Base-by-base conservation (phyloP, 352 stramenopile species). In the Phytophthora citricola region DNA sequence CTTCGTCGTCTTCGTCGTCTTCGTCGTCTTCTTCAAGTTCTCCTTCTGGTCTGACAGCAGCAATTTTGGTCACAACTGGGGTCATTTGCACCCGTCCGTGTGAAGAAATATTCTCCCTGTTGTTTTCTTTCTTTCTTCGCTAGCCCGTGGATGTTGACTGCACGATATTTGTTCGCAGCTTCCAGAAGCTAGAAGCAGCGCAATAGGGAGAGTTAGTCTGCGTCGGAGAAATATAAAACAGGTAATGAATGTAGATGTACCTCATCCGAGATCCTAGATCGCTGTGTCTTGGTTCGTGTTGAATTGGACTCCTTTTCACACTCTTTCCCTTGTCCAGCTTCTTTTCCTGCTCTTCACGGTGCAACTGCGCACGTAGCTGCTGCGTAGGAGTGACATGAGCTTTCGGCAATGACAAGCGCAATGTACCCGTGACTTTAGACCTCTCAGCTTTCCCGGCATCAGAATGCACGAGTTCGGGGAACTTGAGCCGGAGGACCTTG, bases 401-500 rank as follows among this genome's bases (percentile, higher is more conserved):
- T 51, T 90, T 90, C 1, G 81, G 79, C 9, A 90, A 52, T 11
- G 74, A 86, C 31, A 90, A 63, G n/a, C 71, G 64, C 6, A 90
- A 57, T 11, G 77, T 80, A 0, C 81, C 81, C 1, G 73, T 86
- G 8, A 77, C 58, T 49, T 86, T 87, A 1, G 81, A 89, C 4
- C 81, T 65, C 59, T 87, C 71, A 5, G 81, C 81, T 55, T 75
- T 86, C 15, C 81, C 81, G 3, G 71, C 58, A 38, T 87, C 77
- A 1, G 76, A 88, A 48, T 84, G 71, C 61, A 89, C 78, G 4
- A 85, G 66, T 29, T 89, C 82, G 4, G 78, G 79, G 36, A 89
- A 88, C 26, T 81, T 79, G 15, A 91, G 56, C 1, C 82, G 79
- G 8, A 91, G 53, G 47, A 97, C 58, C 66, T 98, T 98, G 58